phyloP scores from a whole-genome alignment of 2,329 filamentous ascomycete genomes.

The Pseudogymnoascus sp. region DNA sequence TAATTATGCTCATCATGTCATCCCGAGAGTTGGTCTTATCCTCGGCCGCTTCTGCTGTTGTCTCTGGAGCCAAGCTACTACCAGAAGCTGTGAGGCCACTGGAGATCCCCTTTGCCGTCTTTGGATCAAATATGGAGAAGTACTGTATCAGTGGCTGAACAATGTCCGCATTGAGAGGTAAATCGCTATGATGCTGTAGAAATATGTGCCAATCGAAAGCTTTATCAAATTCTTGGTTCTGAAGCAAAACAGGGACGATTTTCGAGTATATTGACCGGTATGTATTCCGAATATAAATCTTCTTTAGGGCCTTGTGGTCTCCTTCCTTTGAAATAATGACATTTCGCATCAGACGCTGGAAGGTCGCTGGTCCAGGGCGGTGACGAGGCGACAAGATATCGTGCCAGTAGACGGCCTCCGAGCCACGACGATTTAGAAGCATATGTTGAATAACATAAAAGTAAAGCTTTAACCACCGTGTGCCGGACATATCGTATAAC shows the following conservation, averaged over 20 bases:
- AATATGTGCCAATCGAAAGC: slow-evolving; percentile 40
- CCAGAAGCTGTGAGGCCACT: slow-evolving; percentile 22
- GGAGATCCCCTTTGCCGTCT: slow-evolving; percentile 21
- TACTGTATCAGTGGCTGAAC: slow-evolving; percentile 35
- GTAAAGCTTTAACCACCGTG: slow-evolving; percentile 34
- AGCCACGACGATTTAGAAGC: slow-evolving; percentile 22
- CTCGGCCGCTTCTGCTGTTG: slow-evolving; percentile 14
- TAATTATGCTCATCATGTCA: background rate
- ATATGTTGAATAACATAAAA: slow-evolving; percentile 34
- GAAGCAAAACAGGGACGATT: slow-evolving; percentile 34
- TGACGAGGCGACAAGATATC: slow-evolving; percentile 23
- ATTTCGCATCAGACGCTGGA: slow-evolving; percentile 30
- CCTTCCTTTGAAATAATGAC: slow-evolving; percentile 18
- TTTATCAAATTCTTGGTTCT: slow-evolving; percentile 29
- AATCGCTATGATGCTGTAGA: slow-evolving; percentile 33
- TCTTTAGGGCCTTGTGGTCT: slow-evolving; percentile 31
- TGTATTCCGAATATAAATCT: slow-evolving; percentile 33
- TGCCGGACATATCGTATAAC: slow-evolving; percentile 32
- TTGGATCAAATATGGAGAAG: slow-evolving; percentile 28
- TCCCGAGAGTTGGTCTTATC: slow-evolving; percentile 22
- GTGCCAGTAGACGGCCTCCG: slow-evolving; percentile 24
- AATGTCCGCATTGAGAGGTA: slow-evolving; percentile 32
- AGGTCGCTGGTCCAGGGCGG: slow-evolving; percentile 28
- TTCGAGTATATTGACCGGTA: slow-evolving; percentile 35
- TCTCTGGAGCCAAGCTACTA: slow-evolving; percentile 19